These are phyloP conservation scores for Mycena haematopus DNA, from an alignment of 768 basidiomycete genomes.

Conservation along the genomic window DNA sequence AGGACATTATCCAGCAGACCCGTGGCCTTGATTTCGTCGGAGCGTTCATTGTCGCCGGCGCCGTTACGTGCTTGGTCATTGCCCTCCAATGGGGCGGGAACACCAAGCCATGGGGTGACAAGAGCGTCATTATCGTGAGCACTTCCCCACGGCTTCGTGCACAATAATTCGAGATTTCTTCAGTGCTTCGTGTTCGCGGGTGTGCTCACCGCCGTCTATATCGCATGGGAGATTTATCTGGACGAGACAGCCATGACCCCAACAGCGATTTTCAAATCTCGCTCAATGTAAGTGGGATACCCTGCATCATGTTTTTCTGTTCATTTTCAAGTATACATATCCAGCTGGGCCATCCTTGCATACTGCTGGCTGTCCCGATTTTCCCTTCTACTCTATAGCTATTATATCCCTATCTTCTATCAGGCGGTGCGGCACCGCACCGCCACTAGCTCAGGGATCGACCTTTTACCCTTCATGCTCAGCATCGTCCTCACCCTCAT, in stretches of 20 bases:
- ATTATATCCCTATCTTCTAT: conserved; percentile 30
- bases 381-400: conserved; percentile 22
- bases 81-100: conserved; percentile 53
- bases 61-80: conserved; percentile 44
- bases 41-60: conserved; percentile 39
- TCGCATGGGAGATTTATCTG: conserved; percentile 15
- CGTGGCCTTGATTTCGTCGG: conserved; percentile 46
- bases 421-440: conserved; percentile 19
- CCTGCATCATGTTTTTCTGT: neutral
- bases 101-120: conserved; percentile 44
- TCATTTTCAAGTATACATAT: neutral
- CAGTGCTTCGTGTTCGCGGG: conserved; percentile 21
- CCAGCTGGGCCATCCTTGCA: conserved; percentile 6
- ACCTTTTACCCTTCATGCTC: neutral
- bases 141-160: neutral
- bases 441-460: conserved; percentile 26
- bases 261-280: conserved; percentile 10
- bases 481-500: conserved; percentile 7
- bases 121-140: conserved; percentile 22
- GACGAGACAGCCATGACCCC: conserved; percentile 19
- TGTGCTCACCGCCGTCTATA: conserved; percentile 8
- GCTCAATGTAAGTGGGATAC: conserved; percentile 1
- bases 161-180: too few relatives aligned
- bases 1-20: conserved; percentile 13
- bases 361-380: conserved; percentile 20